A percentile compares a stretch with the other conserved stretches of the same genome.
Conservation (phyloP, 345 rosid species). For the Syzygium jambos region DNA sequence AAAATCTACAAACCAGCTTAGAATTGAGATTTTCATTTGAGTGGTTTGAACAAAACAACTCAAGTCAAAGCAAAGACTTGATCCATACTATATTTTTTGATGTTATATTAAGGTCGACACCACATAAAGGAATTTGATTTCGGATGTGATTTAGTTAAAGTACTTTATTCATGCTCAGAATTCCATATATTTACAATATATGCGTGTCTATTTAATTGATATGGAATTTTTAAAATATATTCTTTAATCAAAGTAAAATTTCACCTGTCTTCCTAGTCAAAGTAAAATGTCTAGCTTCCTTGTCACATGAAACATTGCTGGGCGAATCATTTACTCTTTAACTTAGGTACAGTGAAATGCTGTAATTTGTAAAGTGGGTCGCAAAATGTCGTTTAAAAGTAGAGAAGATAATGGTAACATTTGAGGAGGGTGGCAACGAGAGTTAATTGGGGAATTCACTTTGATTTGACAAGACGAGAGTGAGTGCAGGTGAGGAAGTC, state of each 20-base stretch:
- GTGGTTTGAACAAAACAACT: neutral
- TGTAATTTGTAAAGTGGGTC: neutral
- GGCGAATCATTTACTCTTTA: neutral
- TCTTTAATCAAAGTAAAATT: neutral
- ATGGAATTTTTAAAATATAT: neutral
- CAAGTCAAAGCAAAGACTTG: too few relatives aligned
- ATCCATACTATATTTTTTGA: neutral
- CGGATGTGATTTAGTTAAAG: too few relatives aligned
- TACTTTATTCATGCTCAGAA: too few relatives aligned
- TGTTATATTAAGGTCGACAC: too few relatives aligned
- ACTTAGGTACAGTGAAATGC: neutral
- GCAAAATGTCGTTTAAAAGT: neutral
- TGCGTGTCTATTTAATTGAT: neutral
- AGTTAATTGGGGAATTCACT: neutral
- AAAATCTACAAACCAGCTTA: neutral
- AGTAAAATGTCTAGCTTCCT: neutral
- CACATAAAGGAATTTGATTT: too few relatives aligned
- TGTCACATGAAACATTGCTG: neutral
- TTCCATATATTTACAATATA: too few relatives aligned
- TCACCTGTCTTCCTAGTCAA: neutral
- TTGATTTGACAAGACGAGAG: conserved; percentile 41
- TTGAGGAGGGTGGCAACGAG: neutral
- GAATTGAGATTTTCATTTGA: neutral
- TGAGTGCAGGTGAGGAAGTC: conserved; percentile 25
- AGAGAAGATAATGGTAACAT: neutral